Base-by-base conservation (phyloP, 192 early-diverging fungal genomes). In the Coemansia guatemalensis region DNA sequence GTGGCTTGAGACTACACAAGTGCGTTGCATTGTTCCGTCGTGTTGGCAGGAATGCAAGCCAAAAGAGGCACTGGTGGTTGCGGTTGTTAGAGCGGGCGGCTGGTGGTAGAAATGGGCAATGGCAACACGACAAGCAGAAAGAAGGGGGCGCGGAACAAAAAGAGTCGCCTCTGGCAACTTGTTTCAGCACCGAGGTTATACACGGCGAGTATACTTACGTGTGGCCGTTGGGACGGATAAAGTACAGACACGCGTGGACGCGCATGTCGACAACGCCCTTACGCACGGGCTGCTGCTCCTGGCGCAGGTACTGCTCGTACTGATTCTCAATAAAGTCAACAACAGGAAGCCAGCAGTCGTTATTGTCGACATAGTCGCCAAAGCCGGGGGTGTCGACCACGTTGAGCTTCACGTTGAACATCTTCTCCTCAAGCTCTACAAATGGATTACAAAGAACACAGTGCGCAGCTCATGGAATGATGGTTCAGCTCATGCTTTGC, bases 261-360 rank as follows among this genome's bases (percentile, higher is more conserved):
- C 97, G 88, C 86, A 97, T 86, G 73, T 99, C 95, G 66, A 96
- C 90, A 39, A 89, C 82, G 60, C 91, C 88, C 56, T 92, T 88
- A 68, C 97, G 86, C 60, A 89, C 84, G 35, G 91, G 88, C 74
- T 92, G 87, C 67, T 90, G 84, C 73, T 99, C 97, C 80, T 92
- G 91, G 75, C 90, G 88, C 87, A 99, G 88, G 68, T 95, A 92
- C 61, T 85, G 88, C 66, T 92, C 91, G 84, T 99, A 96, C 82
- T 99, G 97, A 65, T 97, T 96, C 76, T 99, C 97, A 60, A 99
- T 86, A 79, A 96, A 99, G 58, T 99, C 93, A 48, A 99, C 88
- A 64, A 99, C 92, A 11, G 97, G 95, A 49, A 93, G 91, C 95
- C 95, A 99, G 78, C 93, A 93, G 72, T 99, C 93, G 65, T 90